Base-by-base conservation (phyloP, 2,329 filamentous ascomycete genomes). In the Arthroderma uncinatum region DNA sequence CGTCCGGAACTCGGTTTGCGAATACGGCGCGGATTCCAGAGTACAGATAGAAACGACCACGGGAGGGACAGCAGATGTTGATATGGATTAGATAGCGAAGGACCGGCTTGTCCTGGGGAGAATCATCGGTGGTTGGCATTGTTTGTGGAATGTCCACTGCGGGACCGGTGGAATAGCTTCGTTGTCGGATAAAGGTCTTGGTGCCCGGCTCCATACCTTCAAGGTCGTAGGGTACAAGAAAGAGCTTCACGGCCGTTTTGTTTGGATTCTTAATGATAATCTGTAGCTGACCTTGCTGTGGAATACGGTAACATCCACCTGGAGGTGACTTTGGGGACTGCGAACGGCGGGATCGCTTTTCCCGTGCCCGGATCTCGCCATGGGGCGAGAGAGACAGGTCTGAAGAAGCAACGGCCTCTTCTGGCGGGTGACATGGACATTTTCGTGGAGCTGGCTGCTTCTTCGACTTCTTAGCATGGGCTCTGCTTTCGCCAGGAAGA, bases 191-290 rank as follows among this genome's bases (percentile, higher is more conserved):
- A 64, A 97, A 97, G 0, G 93, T 98, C 71, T 97, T 97, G 14
- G 89, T 94, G 0, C 90, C 90, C 0, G 89, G 82, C 60, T 93
- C 86, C 92, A 98, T 98, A 54, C 89, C 92, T 0, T 83, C 80
- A 1, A 98, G 77, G 68, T 97, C 90, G 64, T 97, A 98, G 0
- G 92, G 93, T 2, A 98, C 83, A 23, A 97, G 78, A 64, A 97
- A 97, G 0, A 98, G 77, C 70, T 98, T 97, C 56, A 97, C 92
- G 0, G 93, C 93, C 2, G 93, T 97, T 69, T 97, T 97, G 74
- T 97, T 95, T 14, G 91, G 92, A 65, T 97, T 98, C 70, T 97
- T 97, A 69, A 98, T 89, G 60, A 98, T 86, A 62, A 98, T 95
- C 66, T 98, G 93, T 12, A 98, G 77, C 71, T 97, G 93, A 0